Evolutionary conservation across 352 stramenopile genomes (phyloP).

Genomic region (Pythium insidiosum): DNA sequence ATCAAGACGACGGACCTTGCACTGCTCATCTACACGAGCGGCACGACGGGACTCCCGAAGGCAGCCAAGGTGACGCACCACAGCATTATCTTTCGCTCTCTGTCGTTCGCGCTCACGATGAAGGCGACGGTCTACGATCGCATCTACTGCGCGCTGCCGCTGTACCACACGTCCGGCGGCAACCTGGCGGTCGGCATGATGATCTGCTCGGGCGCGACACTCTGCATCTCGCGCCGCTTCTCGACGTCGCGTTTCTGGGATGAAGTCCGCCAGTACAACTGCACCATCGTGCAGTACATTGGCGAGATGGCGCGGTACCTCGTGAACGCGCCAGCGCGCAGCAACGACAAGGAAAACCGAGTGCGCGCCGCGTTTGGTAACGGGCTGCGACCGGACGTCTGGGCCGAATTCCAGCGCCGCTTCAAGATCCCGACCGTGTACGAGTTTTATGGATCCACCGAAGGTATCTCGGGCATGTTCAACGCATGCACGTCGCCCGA

Average conservation of each 20-base stretch:
- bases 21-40: no score
- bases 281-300: slow-evolving; percentile 87
- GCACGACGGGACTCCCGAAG: no score
- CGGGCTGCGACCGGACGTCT: slow-evolving; percentile 85
- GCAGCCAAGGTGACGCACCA: slow-evolving; percentile 70
- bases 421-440: slow-evolving; percentile 82
- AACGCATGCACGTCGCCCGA: slow-evolving; percentile 57
- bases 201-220: slow-evolving; percentile 60
- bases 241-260: slow-evolving; percentile 69
- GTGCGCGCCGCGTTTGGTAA: slow-evolving; percentile 87
- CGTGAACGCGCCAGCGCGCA: slow-evolving; percentile 34
- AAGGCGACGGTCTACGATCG: slow-evolving; percentile 43
- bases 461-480: slow-evolving; percentile 77
- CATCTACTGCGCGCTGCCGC: slow-evolving; percentile 72
- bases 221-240: slow-evolving; percentile 74
- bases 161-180: slow-evolving; percentile 82
- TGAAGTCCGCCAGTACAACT: slow-evolving; percentile 57
- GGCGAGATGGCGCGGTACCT: slow-evolving; percentile 88
- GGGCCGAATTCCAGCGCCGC: slow-evolving; percentile 77
- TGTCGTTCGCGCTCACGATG: slow-evolving; percentile 46
- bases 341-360: slow-evolving; percentile 55
- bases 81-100: slow-evolving; percentile 52
- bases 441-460: slow-evolving; percentile 91
- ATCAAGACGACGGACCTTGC: slow-evolving; percentile 66
- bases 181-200: slow-evolving; percentile 78